Percentiles rank a stretch among this genome's conserved stretches.
phyloP scores from a whole-genome alignment of 2,329 filamentous ascomycete species.

The Pleomassaria siparia region DNA sequence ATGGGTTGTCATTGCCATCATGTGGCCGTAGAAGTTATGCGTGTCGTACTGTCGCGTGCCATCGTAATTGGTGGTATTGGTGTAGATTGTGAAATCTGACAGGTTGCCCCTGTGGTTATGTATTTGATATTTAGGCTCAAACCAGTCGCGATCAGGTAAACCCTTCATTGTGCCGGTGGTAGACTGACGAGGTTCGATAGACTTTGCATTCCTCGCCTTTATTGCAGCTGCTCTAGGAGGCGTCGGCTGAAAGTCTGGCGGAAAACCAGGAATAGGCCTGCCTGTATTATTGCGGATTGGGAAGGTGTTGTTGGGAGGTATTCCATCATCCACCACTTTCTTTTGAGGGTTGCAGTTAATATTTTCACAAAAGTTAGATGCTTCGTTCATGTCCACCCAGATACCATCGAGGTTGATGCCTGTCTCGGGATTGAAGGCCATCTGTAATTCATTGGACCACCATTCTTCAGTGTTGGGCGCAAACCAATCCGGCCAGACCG shows the following conservation, averaged over 20 bases:
- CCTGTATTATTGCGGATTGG: slow-evolving; percentile 62
- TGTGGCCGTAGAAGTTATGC: slow-evolving; percentile 74
- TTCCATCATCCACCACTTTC: slow-evolving; percentile 41
- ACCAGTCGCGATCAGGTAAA: slow-evolving; percentile 63
- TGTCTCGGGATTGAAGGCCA: slow-evolving; percentile 63
- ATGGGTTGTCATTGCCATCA: slow-evolving; percentile 70
- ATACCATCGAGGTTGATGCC: slow-evolving; percentile 77
- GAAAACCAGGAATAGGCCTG: slow-evolving; percentile 68
- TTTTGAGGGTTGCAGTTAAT: slow-evolving; percentile 51
- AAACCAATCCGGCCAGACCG: slow-evolving; percentile 79
- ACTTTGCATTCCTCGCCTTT: slow-evolving; percentile 15
- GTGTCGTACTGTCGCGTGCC: slow-evolving; percentile 71
- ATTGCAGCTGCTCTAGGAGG: slow-evolving; percentile 1
- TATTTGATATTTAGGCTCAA: slow-evolving; percentile 67
- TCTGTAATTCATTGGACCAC: slow-evolving; percentile 69
- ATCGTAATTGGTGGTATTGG: slow-evolving; percentile 68
- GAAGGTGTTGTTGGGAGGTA: slow-evolving; percentile 60
- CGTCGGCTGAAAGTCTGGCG: slow-evolving; percentile 64
- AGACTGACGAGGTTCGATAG: slow-evolving; percentile 16
- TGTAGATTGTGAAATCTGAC: slow-evolving; percentile 58
- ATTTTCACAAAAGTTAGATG: slow-evolving; percentile 39
- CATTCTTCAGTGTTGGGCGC: slow-evolving; percentile 63
- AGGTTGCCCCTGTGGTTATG: slow-evolving; percentile 58
- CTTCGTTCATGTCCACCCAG: slow-evolving; percentile 55
- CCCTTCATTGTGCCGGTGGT: slow-evolving; percentile 53